These are phyloP conservation scores for Fusarium abutilonis DNA, from an alignment of 2,329 filamentous ascomycete species.

Conservation along the genomic window DNA sequence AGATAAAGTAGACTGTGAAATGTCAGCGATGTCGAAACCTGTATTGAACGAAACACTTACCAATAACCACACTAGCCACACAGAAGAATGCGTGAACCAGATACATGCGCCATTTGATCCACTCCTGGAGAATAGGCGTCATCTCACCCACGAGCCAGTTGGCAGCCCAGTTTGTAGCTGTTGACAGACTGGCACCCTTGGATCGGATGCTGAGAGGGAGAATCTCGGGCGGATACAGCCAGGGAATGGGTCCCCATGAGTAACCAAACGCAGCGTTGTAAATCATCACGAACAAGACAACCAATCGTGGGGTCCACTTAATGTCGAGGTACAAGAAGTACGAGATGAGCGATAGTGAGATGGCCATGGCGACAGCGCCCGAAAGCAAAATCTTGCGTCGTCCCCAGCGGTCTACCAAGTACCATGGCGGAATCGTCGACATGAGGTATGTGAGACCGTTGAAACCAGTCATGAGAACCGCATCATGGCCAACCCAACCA, in stretches of 20 bases:
- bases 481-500: constrained; percentile 90
- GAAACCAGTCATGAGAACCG: constrained; percentile 96
- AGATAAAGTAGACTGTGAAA: constrained; percentile 91
- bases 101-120: constrained; percentile 93
- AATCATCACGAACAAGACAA: constrained; percentile 95
- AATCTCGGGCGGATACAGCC: constrained; percentile 99
- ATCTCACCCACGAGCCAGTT: constrained; percentile 97
- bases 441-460: constrained; percentile 90
- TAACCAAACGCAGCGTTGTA: constrained; percentile 98
- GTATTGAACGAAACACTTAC: constrained; percentile 66
- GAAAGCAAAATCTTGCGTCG: constrained; percentile 88
- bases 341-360: constrained; percentile 88
- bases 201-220: constrained; percentile 94
- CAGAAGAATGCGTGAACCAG: constrained; percentile 97
- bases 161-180: constrained; percentile 96
- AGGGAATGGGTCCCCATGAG: constrained; percentile 95
- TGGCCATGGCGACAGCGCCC: constrained; percentile 87
- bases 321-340: constrained; percentile 96
- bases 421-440: constrained; percentile 96
- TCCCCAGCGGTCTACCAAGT: constrained; percentile 92
- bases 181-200: constrained; percentile 95
- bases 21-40: constrained; percentile 25
- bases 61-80: constrained; percentile 92
- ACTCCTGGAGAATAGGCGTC: constrained; percentile 91
- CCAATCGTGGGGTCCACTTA: constrained; percentile 78